phyloP scores from a whole-genome alignment of 768 basidiomycete species.

The Boletus rufocinnamomeus region DNA sequence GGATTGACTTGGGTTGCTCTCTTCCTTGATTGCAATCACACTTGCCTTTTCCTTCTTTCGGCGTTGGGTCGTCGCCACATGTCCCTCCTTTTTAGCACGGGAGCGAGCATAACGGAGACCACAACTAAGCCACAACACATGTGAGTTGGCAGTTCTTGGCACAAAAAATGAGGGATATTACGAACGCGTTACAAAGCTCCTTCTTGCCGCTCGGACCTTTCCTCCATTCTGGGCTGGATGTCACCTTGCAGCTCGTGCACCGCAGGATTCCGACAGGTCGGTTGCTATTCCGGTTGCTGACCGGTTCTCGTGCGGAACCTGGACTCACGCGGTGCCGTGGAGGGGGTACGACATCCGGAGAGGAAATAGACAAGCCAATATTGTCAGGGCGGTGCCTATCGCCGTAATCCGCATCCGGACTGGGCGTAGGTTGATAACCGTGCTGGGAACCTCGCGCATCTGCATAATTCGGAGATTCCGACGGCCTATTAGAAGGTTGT shows the following conservation, averaged over 20 bases:
- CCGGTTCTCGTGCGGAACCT: slow-evolving; percentile 49
- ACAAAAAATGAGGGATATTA: slow-evolving; percentile 29
- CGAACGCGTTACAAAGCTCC: slow-evolving; percentile 91
- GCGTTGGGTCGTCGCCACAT: slow-evolving; percentile 50
- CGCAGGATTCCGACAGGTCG: slow-evolving; percentile 71
- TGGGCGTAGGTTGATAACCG: slow-evolving; percentile 40
- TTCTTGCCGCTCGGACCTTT: slow-evolving; percentile 91
- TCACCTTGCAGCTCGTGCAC: slow-evolving; percentile 81
- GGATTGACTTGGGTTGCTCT: slow-evolving; percentile 27
- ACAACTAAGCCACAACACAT: slow-evolving; percentile 51
- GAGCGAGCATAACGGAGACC: slow-evolving; percentile 86
- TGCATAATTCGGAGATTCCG: slow-evolving; percentile 34
- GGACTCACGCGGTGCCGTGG: slow-evolving; percentile 59
- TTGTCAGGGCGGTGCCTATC: slow-evolving; percentile 39
- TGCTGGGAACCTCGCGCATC: slow-evolving; percentile 36
- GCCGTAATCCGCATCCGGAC: slow-evolving; percentile 41
- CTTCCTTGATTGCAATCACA: slow-evolving; percentile 31
- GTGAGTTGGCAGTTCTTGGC: slow-evolving; percentile 22
- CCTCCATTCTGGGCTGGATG: slow-evolving; percentile 86
- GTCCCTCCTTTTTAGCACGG: slow-evolving; percentile 85
- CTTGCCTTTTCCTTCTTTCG: slow-evolving; percentile 60
- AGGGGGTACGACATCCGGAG: slow-evolving; percentile 53
- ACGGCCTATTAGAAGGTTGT: slow-evolving; percentile 41
- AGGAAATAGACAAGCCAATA: slow-evolving; percentile 27
- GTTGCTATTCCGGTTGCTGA: slow-evolving; percentile 48